phyloP scores from a whole-genome alignment of 768 basidiomycete species.

The Psilocybe cyanescens region DNA sequence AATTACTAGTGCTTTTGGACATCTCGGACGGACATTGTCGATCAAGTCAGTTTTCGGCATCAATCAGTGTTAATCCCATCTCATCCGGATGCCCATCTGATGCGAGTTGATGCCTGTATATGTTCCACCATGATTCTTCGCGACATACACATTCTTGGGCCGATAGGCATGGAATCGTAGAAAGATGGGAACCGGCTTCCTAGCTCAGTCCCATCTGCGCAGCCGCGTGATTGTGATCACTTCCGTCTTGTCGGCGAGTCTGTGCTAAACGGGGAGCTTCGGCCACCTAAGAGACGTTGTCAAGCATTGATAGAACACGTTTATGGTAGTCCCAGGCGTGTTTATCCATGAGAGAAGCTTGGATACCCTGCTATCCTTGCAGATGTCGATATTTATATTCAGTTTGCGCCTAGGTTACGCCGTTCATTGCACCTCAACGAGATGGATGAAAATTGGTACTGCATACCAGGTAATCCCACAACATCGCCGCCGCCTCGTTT shows the following conservation, averaged over 20 bases:
- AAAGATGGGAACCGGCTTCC: background rate
- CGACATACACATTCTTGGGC: background rate
- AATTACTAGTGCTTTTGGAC: background rate
- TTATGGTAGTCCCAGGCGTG: too few species aligned
- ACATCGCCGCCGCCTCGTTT: background rate
- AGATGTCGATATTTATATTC: background rate
- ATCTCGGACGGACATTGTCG: background rate
- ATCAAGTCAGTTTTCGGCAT: background rate
- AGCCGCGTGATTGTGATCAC: background rate
- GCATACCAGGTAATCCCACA: background rate
- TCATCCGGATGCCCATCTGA: background rate
- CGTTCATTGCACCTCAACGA: too few species aligned
- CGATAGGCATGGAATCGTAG: background rate
- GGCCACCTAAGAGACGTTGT: background rate
- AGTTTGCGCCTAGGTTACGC: background rate
- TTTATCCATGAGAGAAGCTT: too few species aligned
- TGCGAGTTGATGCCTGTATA: background rate
- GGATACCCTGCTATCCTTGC: too few species aligned
- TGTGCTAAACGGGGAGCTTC: background rate
- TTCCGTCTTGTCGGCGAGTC: background rate
- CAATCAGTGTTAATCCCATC: background rate
- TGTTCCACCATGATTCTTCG: background rate
- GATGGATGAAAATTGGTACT: too few species aligned
- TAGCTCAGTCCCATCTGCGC: background rate
- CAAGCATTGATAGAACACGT: too few species aligned